phyloP scores from a whole-genome alignment of 768 basidiomycete species.

The Boletus rex-veris region DNA sequence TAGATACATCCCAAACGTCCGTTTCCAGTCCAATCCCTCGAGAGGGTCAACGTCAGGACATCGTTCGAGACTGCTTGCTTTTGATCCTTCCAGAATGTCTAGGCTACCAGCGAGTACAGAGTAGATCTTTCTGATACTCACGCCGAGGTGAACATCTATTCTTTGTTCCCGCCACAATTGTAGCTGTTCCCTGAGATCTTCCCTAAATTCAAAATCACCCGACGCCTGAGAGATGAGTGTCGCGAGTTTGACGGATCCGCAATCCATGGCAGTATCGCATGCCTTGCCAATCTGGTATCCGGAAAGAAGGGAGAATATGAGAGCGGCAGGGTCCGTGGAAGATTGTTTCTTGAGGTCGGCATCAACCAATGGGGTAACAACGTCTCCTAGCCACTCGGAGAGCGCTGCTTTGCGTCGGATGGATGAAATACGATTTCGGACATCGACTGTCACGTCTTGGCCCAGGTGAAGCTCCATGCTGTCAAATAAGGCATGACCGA shows the following conservation, averaged over 20 bases:
- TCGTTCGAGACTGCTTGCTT: slow-evolving; percentile 49
- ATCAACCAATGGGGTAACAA: slow-evolving; percentile 69
- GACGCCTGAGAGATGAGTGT: slow-evolving; percentile 86
- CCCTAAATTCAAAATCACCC: slow-evolving; percentile 70
- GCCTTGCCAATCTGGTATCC: slow-evolving; percentile 89
- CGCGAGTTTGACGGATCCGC: slow-evolving; percentile 79
- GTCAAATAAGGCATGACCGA: slow-evolving; percentile 88
- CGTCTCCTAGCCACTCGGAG: slow-evolving; percentile 79
- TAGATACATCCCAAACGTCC: slow-evolving; percentile 82
- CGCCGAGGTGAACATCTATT: slow-evolving; percentile 63
- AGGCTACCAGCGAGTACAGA: slow-evolving; percentile 79
- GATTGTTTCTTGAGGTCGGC: slow-evolving; percentile 57
- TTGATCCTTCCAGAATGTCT: slow-evolving; percentile 52
- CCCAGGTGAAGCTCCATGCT: slow-evolving; percentile 64
- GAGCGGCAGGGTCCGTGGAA: slow-evolving; percentile 42
- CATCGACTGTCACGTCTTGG: slow-evolving; percentile 50
- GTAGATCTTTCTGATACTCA: slow-evolving; percentile 74
- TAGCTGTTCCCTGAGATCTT: slow-evolving; percentile 71
- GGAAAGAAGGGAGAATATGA: slow-evolving; percentile 74
- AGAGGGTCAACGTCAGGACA: slow-evolving; percentile 59
- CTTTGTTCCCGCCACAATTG: slow-evolving; percentile 79
- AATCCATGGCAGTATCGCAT: slow-evolving; percentile 66
- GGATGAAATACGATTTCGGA: slow-evolving; percentile 55
- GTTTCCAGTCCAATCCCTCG: slow-evolving; percentile 88
- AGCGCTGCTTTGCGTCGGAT: slow-evolving; percentile 77